Evolutionary conservation across 2,329 filamentous ascomycete genomes (phyloP).

Genomic region (Aspergillus sergii): DNA sequence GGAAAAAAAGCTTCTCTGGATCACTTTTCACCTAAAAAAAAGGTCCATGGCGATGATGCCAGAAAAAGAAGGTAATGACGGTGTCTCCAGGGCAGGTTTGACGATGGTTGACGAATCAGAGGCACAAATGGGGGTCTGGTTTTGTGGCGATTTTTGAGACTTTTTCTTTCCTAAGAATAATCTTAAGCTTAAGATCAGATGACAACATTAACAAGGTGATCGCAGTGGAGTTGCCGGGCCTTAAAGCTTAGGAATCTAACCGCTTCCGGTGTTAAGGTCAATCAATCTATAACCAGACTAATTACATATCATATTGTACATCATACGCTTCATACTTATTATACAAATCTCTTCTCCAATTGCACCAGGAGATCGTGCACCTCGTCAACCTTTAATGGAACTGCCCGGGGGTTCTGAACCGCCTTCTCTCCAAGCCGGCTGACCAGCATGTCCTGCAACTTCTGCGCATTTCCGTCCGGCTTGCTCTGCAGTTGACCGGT

Average conservation of each 20-base stretch:
- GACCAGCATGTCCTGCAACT: slow-evolving; percentile 31
- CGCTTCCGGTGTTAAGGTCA: neutral
- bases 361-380: slow-evolving; percentile 41
- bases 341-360: slow-evolving; percentile 42
- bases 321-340: slow-evolving; percentile 10
- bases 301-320: neutral
- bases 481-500: slow-evolving; percentile 47
- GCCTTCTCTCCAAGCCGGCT: slow-evolving; percentile 28
- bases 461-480: slow-evolving; percentile 30
- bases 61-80: neutral
- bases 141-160: neutral
- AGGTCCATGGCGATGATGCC: neutral
- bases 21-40: neutral
- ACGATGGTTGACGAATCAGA: neutral
- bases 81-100: neutral
- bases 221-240: neutral
- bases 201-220: neutral
- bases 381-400: slow-evolving; percentile 40
- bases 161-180: neutral
- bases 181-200: slow-evolving; percentile 5
- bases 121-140: neutral
- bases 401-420: slow-evolving; percentile 36
- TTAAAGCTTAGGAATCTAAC: neutral
- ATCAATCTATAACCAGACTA: slow-evolving; percentile 3
- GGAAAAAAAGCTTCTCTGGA: neutral